These are phyloP conservation scores for Pterula multifida DNA, from an alignment of 1,284 basidiomycete genomes.

Conservation along the genomic window DNA sequence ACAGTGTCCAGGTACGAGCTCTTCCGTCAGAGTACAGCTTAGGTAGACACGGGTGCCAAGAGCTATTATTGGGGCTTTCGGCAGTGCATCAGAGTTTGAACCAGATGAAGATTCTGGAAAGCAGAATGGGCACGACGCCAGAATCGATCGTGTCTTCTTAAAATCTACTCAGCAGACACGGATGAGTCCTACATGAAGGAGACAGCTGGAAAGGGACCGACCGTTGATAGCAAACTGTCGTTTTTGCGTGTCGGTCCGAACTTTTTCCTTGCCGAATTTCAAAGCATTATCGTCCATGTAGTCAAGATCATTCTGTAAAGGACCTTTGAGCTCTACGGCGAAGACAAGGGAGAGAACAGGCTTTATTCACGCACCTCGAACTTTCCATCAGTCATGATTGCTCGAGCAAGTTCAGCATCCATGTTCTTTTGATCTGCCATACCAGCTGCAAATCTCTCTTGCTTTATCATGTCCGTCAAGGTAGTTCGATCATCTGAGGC, in stretches of 20 bases:
- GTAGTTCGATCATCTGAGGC: conserved; percentile 83
- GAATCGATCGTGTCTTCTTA: conserved; percentile 83
- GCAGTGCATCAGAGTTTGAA: conserved; percentile 48
- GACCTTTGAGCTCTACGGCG: no score
- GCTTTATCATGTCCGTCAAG: conserved; percentile 84
- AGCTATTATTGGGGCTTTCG: conserved; percentile 78
- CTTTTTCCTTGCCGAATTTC: conserved; percentile 82
- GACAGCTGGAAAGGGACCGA: conserved; percentile 21
- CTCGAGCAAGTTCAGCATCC: conserved; percentile 81
- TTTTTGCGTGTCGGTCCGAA: conserved; percentile 94
- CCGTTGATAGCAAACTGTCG: conserved; percentile 94
- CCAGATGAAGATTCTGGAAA: conserved; percentile 66
- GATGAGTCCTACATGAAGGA: no score
- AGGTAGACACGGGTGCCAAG: conserved; percentile 88
- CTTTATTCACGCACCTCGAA: conserved; percentile 51
- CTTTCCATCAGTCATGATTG: conserved; percentile 79
- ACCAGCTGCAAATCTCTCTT: conserved; percentile 86
- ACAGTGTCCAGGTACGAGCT: conserved; percentile 82
- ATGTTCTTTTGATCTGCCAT: conserved; percentile 83
- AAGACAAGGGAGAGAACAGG: not conserved
- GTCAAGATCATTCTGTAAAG: conserved; percentile 79
- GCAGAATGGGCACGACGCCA: conserved; percentile 82
- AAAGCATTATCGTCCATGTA: conserved; percentile 97
- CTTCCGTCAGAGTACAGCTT: conserved; percentile 77
- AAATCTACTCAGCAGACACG: conserved; percentile 52